phyloP scores from a whole-genome alignment of 2,329 filamentous ascomycete genomes.

The Sporothrix pseudoabietina region DNA sequence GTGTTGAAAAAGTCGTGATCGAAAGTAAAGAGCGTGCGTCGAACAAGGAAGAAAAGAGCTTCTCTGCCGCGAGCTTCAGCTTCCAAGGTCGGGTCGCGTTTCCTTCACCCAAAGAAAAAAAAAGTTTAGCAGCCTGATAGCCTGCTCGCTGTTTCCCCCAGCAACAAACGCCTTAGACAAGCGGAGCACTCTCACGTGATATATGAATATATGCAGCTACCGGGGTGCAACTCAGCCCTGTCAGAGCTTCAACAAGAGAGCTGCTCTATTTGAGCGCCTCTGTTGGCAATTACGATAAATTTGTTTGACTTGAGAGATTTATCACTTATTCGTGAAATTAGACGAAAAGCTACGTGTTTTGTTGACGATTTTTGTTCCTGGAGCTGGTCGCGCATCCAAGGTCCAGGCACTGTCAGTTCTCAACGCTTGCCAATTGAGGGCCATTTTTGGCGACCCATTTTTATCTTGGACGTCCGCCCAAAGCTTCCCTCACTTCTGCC shows the following conservation, averaged over 20 bases:
- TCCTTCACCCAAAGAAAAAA: constrained; percentile 12
- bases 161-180: constrained; percentile 14
- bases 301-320: background rate
- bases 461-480: constrained; percentile 1
- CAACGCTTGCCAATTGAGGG: background rate
- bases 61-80: constrained; percentile 8
- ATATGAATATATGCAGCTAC: constrained; percentile 11
- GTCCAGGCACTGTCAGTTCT: background rate
- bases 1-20: background rate
- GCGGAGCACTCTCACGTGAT: constrained; percentile 7
- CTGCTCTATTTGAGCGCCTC: background rate
- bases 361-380: background rate
- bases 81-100: constrained; percentile 14
- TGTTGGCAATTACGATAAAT: background rate
- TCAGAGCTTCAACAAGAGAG: background rate
- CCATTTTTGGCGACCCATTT: constrained; percentile 23
- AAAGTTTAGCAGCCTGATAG: background rate
- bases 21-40: constrained; percentile 4
- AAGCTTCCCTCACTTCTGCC: constrained; percentile 1
- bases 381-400: background rate
- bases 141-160: constrained; percentile 3
- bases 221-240: background rate
- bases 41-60: constrained; percentile 5
- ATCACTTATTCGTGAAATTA: background rate
- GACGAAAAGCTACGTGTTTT: background rate